Evolutionary conservation across 2,329 filamentous ascomycete genomes (phyloP).

Genomic region (Hypomyces perniciosus): DNA sequence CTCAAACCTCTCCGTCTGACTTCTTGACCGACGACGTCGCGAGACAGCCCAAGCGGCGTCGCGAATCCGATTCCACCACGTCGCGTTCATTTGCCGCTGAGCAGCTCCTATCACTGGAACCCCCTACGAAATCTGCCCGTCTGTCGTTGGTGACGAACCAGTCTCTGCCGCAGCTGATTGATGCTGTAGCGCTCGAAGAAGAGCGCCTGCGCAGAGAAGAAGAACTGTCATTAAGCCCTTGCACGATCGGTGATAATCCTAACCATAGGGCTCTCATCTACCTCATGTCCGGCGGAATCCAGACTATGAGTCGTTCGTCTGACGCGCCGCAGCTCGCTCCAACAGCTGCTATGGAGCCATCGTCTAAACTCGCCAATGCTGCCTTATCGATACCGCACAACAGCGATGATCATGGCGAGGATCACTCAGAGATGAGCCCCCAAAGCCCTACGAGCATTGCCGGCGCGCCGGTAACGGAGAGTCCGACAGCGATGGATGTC

Average conservation of each 20-base stretch:
- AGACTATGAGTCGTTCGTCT: slow-evolving; percentile 50
- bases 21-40: slow-evolving; percentile 37
- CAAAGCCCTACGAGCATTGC: slow-evolving; percentile 39
- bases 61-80: slow-evolving; percentile 41
- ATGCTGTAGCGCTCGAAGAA: slow-evolving; percentile 49
- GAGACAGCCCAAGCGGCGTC: slow-evolving; percentile 38
- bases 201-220: slow-evolving; percentile 43
- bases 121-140: slow-evolving; percentile 50
- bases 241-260: slow-evolving; percentile 45
- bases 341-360: slow-evolving; percentile 38
- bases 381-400: slow-evolving; percentile 27
- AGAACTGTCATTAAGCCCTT: slow-evolving; percentile 28
- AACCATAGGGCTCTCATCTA: slow-evolving; percentile 48
- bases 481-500: slow-evolving; percentile 50
- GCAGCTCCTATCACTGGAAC: slow-evolving; percentile 35
- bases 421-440: slow-evolving; percentile 36
- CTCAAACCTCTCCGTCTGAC: slow-evolving; percentile 30
- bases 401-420: slow-evolving; percentile 31
- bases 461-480: slow-evolving; percentile 41
- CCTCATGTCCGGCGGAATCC: slow-evolving; percentile 46
- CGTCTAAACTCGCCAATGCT: slow-evolving; percentile 31
- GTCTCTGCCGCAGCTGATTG: slow-evolving; percentile 45
- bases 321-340: slow-evolving; percentile 43
- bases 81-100: slow-evolving; percentile 25
- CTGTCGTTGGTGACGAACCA: slow-evolving; percentile 38